These are phyloP conservation scores for Neurospora sp. DNA, from an alignment of 495 filamentous ascomycete species.

Conservation along the genomic window DNA sequence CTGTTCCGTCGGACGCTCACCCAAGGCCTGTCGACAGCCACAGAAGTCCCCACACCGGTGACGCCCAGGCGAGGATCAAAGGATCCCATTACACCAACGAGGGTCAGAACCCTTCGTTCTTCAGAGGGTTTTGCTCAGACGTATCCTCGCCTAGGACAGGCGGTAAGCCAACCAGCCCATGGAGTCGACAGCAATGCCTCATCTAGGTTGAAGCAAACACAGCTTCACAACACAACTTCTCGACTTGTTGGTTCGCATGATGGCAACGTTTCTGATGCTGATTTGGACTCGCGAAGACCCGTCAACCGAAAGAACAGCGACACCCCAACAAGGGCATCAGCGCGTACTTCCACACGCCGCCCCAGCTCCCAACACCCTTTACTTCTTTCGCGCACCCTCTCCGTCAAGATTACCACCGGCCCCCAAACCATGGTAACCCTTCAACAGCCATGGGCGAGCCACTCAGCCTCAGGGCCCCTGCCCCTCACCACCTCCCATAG, in stretches of 20 bases:
- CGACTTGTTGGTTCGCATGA: not conserved
- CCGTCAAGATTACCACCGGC: constrained; percentile 8
- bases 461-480: not conserved
- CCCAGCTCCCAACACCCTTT: constrained; percentile 2
- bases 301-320: not conserved
- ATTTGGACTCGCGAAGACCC: not conserved
- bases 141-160: not conserved
- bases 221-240: not conserved
- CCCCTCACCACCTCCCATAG: not conserved
- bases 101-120: not conserved
- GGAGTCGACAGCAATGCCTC: not conserved
- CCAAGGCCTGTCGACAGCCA: not conserved
- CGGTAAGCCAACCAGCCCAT: not conserved
- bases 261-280: not conserved
- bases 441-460: not conserved
- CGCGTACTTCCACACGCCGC: not conserved
- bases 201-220: not conserved
- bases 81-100: not conserved
- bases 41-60: not conserved
- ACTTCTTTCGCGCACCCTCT: constrained; percentile 6
- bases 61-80: not conserved
- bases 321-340: not conserved
- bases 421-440: not conserved
- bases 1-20: not conserved
- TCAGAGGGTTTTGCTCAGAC: not conserved